Base-by-base conservation (phyloP, 2,329 filamentous ascomycete genomes). In the Thelonectria rubi region DNA sequence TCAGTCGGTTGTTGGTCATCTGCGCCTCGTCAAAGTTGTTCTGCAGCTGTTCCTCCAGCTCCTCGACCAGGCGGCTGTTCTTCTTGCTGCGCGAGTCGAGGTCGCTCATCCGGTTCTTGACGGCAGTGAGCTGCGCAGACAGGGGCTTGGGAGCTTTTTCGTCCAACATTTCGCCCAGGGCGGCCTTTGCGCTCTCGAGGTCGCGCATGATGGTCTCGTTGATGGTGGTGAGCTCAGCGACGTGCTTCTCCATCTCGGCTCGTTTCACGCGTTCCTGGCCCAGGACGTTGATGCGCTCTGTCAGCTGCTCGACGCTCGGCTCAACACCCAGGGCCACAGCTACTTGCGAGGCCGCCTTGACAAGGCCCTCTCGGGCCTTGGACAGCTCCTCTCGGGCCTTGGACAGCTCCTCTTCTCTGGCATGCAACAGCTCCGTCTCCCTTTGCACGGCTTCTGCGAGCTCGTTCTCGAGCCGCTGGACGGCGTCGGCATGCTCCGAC, bases 1-100 rank as follows among this genome's bases (percentile, higher is more conserved):
- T 97, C 55, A 98, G 81, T 55, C 94, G 89, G 79, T 97, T 97
- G 76, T 87, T 93, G 12, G 90, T 89, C 62, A 88, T 82, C 73
- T 97, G 92, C 62, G 94, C 93, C 75, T 97, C 92, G 73, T 99
- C 95, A 77, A 93, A 99, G 79, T 95, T 97, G 75, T 86, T 92
- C 74, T 94, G 94, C 55, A 99, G 88, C 77, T 99, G 95, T 71
- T 98, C 94, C 78, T 99, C 95, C 5, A 99, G 88, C 78, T 99
- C 94, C 75, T 98, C 93, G 9, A 99, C 92, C 12, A 99, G 83
- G 20, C 93, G 88, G 43, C 92, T 91, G 77, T 95, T 96, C 84
- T 97, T 97, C 81, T 93, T 90, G 82, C 96, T 97, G 79, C 84
- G 84, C 43, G 76, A 81, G 70, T 89, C 85, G 20, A 91, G 78